Evolutionary conservation across 2,329 filamentous ascomycete genomes (phyloP).

Genomic region (Fusarium algeriense): DNA sequence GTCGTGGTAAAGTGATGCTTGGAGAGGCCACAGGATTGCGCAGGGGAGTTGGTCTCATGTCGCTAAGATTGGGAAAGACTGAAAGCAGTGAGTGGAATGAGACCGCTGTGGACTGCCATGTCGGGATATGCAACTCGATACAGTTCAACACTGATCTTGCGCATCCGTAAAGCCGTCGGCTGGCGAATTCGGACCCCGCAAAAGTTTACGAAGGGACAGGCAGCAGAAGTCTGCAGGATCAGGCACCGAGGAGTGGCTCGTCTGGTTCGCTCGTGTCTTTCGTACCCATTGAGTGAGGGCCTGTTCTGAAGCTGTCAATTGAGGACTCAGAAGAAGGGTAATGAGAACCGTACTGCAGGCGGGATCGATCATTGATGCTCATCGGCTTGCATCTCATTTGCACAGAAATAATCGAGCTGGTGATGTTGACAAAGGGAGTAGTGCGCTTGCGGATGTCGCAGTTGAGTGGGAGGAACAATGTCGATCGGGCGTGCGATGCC

Average conservation of each 20-base stretch:
- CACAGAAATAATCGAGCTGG: not conserved
- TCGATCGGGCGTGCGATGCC: fast-evolving
- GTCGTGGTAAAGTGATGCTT: too few species aligned
- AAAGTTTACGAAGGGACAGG: not conserved
- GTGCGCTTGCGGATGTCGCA: fast-evolving
- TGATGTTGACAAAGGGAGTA: fast-evolving
- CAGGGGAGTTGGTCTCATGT: too few species aligned
- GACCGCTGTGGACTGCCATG: too few species aligned
- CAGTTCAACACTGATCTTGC: fast-evolving
- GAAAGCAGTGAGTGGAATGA: too few species aligned
- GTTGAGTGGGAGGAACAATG: fast-evolving
- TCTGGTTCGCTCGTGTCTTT: fast-evolving
- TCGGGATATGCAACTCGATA: too few species aligned
- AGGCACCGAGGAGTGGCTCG: fast-evolving
- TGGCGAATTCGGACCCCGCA: not conserved
- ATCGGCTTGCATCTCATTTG: fast-evolving
- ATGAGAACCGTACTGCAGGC: fast-evolving
- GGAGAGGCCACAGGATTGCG: too few species aligned
- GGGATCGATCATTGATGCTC: fast-evolving
- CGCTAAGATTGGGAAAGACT: too few species aligned
- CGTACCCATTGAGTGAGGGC: too few species aligned
- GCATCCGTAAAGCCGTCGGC: fast-evolving
- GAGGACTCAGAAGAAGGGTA: not conserved
- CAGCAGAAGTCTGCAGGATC: not conserved
- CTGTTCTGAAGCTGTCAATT: fast-evolving